phyloP scores from a whole-genome alignment of 331 rosid species.

The Erythrophleum ivorense region DNA sequence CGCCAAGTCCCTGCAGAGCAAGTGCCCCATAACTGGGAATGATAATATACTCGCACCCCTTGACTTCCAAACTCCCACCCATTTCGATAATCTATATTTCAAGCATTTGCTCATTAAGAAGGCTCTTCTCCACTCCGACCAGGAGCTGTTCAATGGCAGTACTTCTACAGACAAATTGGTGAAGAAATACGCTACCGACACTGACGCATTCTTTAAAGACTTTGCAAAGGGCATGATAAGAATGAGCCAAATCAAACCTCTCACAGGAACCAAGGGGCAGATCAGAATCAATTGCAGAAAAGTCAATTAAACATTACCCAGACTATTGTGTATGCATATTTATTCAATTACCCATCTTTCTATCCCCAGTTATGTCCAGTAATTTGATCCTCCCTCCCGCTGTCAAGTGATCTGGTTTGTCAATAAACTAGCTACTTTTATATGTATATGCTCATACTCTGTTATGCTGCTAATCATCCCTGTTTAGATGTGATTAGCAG shows the following conservation, averaged over 20 bases:
- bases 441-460: neutral
- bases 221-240: slow-evolving; percentile 52
- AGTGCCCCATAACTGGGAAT: slow-evolving; percentile 50
- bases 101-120: slow-evolving; percentile 41
- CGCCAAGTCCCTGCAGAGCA: slow-evolving; percentile 45
- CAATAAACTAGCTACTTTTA: neutral
- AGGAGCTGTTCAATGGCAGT: slow-evolving; percentile 47
- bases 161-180: slow-evolving; percentile 43
- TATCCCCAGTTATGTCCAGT: neutral
- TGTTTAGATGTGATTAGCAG: neutral
- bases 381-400: neutral
- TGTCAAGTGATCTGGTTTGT: neutral
- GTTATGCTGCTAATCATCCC: neutral
- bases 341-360: slow-evolving; percentile 2
- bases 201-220: slow-evolving; percentile 40
- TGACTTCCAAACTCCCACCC: slow-evolving; percentile 52
- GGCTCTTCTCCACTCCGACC: slow-evolving; percentile 62
- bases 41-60: slow-evolving; percentile 42
- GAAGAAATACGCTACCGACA: slow-evolving; percentile 41
- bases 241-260: slow-evolving; percentile 56
- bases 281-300: slow-evolving; percentile 58
- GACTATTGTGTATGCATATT: neutral
- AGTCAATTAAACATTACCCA: slow-evolving; percentile 36
- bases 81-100: slow-evolving; percentile 53
- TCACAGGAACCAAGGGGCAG: slow-evolving; percentile 54